Base-by-base conservation (phyloP, 1,284 basidiomycete genomes). In the Pseudomicrostroma phylloplanum region DNA sequence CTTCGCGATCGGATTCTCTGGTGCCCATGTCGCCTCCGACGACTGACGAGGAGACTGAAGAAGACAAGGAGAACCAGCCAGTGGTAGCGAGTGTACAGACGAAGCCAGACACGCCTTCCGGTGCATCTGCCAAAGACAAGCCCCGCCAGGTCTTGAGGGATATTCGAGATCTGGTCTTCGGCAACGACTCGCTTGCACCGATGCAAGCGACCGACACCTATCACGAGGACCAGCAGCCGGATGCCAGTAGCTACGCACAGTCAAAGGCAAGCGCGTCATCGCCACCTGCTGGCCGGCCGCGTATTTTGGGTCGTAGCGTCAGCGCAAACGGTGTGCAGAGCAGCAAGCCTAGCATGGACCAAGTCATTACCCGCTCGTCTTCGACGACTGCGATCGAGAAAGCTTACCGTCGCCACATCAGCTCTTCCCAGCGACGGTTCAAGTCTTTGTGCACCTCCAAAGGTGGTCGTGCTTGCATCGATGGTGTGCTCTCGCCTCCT, bases 101-200 rank as follows among this genome's bases (percentile, higher is more conserved):
- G 25, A 13, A 51, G 8, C 21, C 48, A 9, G 9, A 12, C 13
- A 11, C 48, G 17, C 11, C 13, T 25, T 15, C 51, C 6, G 21
- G 8, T 13, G 51, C 13, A 13, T 19, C 21, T 25, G 26, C 19
- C 6, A 48, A n/a, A 21, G 43, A 6, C 15, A 48, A 48, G 17
- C 43, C 15, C 15, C 51, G 51, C 25, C 51, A 54, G 13, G 13
- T 21, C 3, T 25, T 25, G 17, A 21, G 21, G 21, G 51, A 54
- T 25, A 54, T 54, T 26, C 51, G 51, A 23, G 51, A 54, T 25
- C 51, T 54, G 3, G 51, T 54, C 8, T 54, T 54, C 21, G 51
- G 51, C 51, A 21, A 23, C 6, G 51, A 54, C 6, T 19, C 51
- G 13, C 51, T 54, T 25, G 4, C 51, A 15, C 15, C 13, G 17